Conservation (phyloP, 306 rosid genomes). For the Coriaria nepalensis region DNA sequence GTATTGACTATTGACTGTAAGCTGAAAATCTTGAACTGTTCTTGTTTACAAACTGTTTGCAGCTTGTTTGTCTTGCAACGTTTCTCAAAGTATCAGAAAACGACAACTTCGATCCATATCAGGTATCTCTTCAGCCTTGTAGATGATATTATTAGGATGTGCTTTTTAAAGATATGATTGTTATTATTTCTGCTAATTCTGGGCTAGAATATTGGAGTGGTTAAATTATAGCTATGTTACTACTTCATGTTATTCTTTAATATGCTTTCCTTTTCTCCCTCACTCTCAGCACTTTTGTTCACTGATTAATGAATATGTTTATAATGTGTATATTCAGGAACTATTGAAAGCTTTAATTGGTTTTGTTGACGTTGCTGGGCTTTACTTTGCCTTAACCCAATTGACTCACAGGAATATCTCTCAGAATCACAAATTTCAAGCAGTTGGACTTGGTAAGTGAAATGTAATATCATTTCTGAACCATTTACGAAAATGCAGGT, state of each 20-base stretch:
- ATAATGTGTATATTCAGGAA: conserved; percentile 35
- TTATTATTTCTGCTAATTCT: not conserved
- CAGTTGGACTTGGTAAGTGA: conserved; percentile 95
- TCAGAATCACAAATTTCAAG: conserved; percentile 95
- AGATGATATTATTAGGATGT: too few relatives aligned
- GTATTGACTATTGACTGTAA: too few relatives aligned
- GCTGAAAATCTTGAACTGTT: not conserved
- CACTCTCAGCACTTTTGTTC: not conserved
- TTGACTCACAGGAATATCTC: conserved; percentile 94
- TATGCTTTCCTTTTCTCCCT: conserved; percentile 4
- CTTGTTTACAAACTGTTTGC: conserved; percentile 10
- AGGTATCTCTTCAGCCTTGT: conserved; percentile 28
- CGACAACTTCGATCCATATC: conserved; percentile 93
- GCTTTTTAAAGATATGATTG: too few relatives aligned
- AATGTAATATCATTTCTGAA: conserved; percentile 1
- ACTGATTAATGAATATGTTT: too few relatives aligned
- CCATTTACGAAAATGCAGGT: not conserved
- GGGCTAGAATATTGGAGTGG: not conserved
- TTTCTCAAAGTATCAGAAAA: conserved; percentile 92
- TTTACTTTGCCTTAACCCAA: conserved; percentile 95
- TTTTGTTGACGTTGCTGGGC: conserved; percentile 93
- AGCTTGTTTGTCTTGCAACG: conserved; percentile 97
- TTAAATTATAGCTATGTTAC: not conserved
- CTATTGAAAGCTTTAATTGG: conserved; percentile 91
- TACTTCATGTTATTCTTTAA: too few relatives aligned